Evolutionary conservation across 352 stramenopile species (phyloP), one percentile per base, ranked within the genome.

Genomic region (Blastocystis sp.): DNA sequence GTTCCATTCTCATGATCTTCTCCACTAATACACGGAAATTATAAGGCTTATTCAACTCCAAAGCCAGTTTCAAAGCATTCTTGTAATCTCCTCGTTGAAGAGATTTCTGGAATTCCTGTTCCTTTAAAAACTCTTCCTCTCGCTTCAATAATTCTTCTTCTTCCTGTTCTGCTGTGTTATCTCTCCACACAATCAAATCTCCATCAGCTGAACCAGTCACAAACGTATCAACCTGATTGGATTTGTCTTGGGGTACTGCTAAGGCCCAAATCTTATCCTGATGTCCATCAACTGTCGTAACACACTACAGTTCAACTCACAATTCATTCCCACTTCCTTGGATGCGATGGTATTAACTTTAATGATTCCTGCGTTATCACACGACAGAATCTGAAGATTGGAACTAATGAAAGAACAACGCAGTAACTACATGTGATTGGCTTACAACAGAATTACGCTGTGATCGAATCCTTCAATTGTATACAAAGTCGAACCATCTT

Each of bases 321-420:
- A 63, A 21, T 24, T 5, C 24, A 59, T 29, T 21, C 56, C n/a
- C 65, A 81, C 71, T 42, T 98, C 95, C 90, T 97, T 97, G 67
- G 92, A 98, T 74, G 95, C 93, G 89, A 98, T 97, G 9, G 94
- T 98, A 95, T 96, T 98, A 27, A 99, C 90, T 90, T 98, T 98
- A 0, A 98, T 89, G 39, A 98, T 92, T 0, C 96, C 96, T 89
- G 98, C 95, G 29, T 95, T 96, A 75, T 94, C 95, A 0, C 93
- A 93, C 37, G 95, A 98, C 27, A 98, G 67, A 29, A 99, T 88
- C 90, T 99, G 93, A 90, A 95, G 93, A 37, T 94, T 93, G 0
- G 91, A 90, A 80, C 92, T 95, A 27, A 95, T 89, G 67, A 96
- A 97, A 90, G 93, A 91, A 39, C 95, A 90, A 77, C 92, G 93